Evolutionary conservation across 2,329 filamentous ascomycete species (phyloP).

Genomic region (Cladobotryum protrusum): DNA sequence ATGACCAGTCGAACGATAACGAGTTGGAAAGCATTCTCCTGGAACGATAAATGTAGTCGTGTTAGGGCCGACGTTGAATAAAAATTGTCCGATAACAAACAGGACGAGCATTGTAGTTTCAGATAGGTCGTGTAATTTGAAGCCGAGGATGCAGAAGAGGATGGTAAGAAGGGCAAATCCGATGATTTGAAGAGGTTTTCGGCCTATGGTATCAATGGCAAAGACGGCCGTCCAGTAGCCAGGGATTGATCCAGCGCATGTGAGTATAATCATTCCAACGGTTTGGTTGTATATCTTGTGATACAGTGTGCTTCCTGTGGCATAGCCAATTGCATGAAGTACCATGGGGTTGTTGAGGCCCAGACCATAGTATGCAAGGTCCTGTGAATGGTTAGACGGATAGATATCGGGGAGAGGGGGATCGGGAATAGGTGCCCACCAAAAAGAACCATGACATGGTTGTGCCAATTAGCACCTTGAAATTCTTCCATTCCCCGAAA

Average conservation of each 20-base stretch:
- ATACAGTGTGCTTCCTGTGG: slow-evolving; percentile 57
- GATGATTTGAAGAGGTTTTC: slow-evolving; percentile 66
- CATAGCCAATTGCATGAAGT: slow-evolving; percentile 66
- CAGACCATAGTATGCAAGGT: slow-evolving; percentile 63
- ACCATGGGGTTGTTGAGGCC: slow-evolving; percentile 71
- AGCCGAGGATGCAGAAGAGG: slow-evolving; percentile 57
- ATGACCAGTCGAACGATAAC: slow-evolving; percentile 57
- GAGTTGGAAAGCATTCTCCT: slow-evolving; percentile 58
- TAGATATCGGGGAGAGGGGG: background rate
- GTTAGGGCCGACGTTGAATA: slow-evolving; percentile 62
- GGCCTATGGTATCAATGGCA: slow-evolving; percentile 67
- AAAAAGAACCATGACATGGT: slow-evolving; percentile 79
- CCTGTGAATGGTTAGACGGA: slow-evolving; percentile 30
- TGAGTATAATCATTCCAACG: slow-evolving; percentile 69
- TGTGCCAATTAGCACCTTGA: slow-evolving; percentile 67
- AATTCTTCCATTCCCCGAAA: slow-evolving; percentile 63
- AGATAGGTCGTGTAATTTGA: slow-evolving; percentile 46
- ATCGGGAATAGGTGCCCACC: slow-evolving; percentile 24
- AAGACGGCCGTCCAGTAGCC: slow-evolving; percentile 75
- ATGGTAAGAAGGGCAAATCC: slow-evolving; percentile 57
- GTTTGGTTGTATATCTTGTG: slow-evolving; percentile 64
- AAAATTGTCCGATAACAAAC: slow-evolving; percentile 59
- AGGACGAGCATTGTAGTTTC: slow-evolving; percentile 49
- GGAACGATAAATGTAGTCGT: slow-evolving; percentile 61
- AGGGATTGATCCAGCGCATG: slow-evolving; percentile 70